Evolutionary conservation across 352 stramenopile species (phyloP).

Genomic region (Pythium myriotylum): DNA sequence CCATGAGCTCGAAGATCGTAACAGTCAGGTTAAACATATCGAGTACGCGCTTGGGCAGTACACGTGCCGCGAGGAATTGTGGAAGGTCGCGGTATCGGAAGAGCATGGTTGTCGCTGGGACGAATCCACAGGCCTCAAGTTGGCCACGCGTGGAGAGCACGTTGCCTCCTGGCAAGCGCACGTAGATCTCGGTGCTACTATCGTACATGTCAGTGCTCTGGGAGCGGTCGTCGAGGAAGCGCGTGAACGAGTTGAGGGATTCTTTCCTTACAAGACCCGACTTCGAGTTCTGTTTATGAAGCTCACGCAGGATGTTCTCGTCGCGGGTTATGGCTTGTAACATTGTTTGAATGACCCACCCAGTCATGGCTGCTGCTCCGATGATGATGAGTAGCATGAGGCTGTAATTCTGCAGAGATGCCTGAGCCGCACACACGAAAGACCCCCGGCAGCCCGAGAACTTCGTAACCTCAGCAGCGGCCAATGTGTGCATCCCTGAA

Average conservation of each 20-base stretch:
- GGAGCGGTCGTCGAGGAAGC: constrained; percentile 41
- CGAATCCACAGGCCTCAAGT: constrained; percentile 37
- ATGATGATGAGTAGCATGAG: constrained; percentile 23
- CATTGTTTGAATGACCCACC: constrained; percentile 4
- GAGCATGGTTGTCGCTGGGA: constrained; percentile 34
- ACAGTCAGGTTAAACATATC: constrained; percentile 43
- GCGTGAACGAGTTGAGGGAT: constrained; percentile 35
- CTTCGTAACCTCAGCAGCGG: constrained; percentile 26
- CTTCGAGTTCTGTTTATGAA: not conserved
- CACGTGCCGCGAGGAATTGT: constrained; percentile 30
- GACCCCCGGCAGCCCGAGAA: constrained; percentile 41
- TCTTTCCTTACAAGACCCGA: not conserved
- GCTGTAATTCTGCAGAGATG: constrained; percentile 26
- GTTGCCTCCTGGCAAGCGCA: constrained; percentile 6
- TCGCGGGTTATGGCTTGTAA: not conserved
- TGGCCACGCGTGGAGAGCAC: constrained; percentile 37
- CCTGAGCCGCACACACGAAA: constrained; percentile 32
- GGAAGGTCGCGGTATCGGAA: constrained; percentile 36
- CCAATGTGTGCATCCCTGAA: constrained; percentile 30
- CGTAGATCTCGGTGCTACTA: constrained; percentile 35
- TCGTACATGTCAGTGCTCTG: constrained; percentile 33
- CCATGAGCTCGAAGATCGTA: constrained; percentile 31
- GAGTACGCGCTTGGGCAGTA: constrained; percentile 27
- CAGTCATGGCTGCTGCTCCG: not conserved
- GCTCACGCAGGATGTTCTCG: not conserved